Conservation (phyloP, 148 eudicot genomes). For the Fagopyrum homotropicum region DNA sequence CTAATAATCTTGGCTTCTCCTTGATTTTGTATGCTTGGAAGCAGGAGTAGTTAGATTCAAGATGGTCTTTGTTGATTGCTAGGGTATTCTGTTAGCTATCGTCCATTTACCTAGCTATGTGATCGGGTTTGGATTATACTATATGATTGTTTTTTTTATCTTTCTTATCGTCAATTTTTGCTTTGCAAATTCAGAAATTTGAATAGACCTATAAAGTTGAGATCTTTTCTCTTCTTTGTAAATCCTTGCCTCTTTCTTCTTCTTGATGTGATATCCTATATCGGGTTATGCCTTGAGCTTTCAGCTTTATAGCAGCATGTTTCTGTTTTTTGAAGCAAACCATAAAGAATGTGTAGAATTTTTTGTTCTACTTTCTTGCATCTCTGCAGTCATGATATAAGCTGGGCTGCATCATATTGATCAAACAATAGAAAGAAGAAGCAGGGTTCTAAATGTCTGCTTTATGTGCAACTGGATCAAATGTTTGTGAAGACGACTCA, state of each 20-base stretch:
- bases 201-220: constrained; percentile 20
- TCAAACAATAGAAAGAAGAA: not conserved
- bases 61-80: constrained; percentile 32
- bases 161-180: constrained; percentile 15
- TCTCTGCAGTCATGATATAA: not conserved
- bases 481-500: not conserved
- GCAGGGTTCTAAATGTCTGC: not conserved
- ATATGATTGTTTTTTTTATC: constrained; percentile 28
- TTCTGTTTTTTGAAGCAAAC: not conserved
- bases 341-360: not conserved
- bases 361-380: not conserved
- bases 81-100: constrained; percentile 28
- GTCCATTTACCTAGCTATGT: constrained; percentile 24
- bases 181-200: constrained; percentile 18
- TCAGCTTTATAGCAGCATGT: not conserved
- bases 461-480: not conserved
- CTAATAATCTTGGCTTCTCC: constrained; percentile 38
- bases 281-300: not conserved
- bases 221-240: not conserved
- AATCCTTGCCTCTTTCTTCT: constrained; percentile 4
- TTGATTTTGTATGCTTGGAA: constrained; percentile 58
- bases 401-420: not conserved
- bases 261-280: not conserved
- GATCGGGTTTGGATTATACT: constrained; percentile 29
- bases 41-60: constrained; percentile 40